Conservation (phyloP, 31 red algal genomes). For the Bonnemaisonia californica region DNA sequence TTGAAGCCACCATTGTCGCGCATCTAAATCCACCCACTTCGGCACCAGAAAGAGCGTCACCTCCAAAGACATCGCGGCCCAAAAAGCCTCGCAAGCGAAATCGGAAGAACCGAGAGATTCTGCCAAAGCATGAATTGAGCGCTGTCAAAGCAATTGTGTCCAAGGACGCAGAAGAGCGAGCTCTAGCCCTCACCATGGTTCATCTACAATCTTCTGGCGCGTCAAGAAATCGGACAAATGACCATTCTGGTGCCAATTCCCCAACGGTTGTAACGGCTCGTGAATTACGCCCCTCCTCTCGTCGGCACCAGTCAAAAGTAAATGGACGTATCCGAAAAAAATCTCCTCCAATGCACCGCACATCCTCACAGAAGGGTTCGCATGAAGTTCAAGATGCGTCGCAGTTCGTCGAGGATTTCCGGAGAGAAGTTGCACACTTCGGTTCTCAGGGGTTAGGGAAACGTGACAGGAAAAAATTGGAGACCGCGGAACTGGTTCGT, state of each 20-base stretch:
- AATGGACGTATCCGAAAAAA: too few relatives aligned
- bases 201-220: neutral
- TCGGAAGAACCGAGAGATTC: neutral
- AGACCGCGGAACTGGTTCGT: slow-evolving; percentile 23
- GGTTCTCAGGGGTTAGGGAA: slow-evolving; percentile 49
- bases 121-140: neutral
- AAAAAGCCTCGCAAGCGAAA: neutral
- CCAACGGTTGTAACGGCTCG: neutral
- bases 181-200: slow-evolving; percentile 19
- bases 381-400: too few relatives aligned
- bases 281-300: too few relatives aligned
- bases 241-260: too few relatives aligned
- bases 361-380: too few relatives aligned
- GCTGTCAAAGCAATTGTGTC: neutral
- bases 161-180: slow-evolving; percentile 14
- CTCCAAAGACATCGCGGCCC: neutral
- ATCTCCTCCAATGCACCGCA: too few relatives aligned
- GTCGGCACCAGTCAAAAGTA: too few relatives aligned
- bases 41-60: neutral
- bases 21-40: neutral
- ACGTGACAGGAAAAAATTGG: slow-evolving; percentile 24
- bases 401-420: slow-evolving; percentile 48
- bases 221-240: too few relatives aligned
- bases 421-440: slow-evolving; percentile 56
- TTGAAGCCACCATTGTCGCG: neutral